Conservation (phyloP, 495 filamentous ascomycete species). For the Podospora didyma region DNA sequence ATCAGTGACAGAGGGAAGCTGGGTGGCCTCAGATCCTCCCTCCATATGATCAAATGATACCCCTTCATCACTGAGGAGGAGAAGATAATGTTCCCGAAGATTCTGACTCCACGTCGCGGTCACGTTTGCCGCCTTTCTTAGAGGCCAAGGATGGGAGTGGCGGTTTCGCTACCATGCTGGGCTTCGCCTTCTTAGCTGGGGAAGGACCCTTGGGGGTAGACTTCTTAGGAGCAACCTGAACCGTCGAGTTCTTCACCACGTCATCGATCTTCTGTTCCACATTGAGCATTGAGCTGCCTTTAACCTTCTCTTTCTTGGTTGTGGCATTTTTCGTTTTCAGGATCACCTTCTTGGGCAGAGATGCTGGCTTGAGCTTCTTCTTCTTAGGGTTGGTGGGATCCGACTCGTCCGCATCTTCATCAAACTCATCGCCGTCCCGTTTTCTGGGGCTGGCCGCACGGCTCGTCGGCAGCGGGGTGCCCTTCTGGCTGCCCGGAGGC, state of each 20-base stretch:
- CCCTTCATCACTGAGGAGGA: constrained; percentile 29
- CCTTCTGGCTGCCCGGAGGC: constrained; percentile 54
- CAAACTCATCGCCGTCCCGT: constrained; percentile 44
- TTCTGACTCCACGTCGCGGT: constrained; percentile 45
- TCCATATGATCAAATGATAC: neutral
- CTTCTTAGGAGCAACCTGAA: constrained; percentile 43
- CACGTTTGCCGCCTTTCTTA: constrained; percentile 37
- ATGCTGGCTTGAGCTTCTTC: constrained; percentile 41
- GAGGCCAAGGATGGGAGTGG: constrained; percentile 30
- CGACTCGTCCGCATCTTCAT: constrained; percentile 48
- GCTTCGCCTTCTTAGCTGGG: constrained; percentile 46
- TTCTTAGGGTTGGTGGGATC: constrained; percentile 49
- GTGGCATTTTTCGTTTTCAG: constrained; percentile 41
- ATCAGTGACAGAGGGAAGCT: neutral
- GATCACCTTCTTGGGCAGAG: constrained; percentile 42
- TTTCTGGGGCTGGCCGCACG: constrained; percentile 47
- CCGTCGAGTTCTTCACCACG: constrained; percentile 34
- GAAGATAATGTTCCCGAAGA: constrained; percentile 49
- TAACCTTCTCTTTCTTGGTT: constrained; percentile 46
- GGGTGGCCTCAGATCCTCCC: neutral
- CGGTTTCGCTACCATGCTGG: constrained; percentile 31
- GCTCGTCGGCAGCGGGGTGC: constrained; percentile 53
- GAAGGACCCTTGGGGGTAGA: constrained; percentile 35
- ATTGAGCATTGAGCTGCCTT: constrained; percentile 33
- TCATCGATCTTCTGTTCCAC: constrained; percentile 40